These are phyloP conservation scores for Populus nigra DNA, from an alignment of 345 rosid genomes.

Conservation along the genomic window DNA sequence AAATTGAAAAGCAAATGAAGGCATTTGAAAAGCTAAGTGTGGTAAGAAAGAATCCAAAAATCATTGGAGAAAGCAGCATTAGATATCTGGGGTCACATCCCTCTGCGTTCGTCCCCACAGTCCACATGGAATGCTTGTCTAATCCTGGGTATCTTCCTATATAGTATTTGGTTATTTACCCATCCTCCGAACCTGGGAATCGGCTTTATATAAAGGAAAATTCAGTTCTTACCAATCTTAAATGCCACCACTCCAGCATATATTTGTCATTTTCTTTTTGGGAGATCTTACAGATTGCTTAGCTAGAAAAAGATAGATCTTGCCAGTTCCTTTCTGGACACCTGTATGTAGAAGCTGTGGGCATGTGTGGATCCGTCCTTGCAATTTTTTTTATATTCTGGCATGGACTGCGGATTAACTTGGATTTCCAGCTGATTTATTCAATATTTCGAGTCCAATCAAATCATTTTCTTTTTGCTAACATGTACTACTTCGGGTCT, in stretches of 20 bases:
- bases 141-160: neutral
- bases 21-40: neutral
- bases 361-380: neutral
- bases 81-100: conserved; percentile 20
- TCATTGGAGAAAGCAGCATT: conserved; percentile 18
- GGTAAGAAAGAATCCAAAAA: conserved; percentile 14
- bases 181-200: neutral
- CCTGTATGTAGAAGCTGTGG: conserved; percentile 20
- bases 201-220: neutral
- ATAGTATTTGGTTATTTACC: neutral
- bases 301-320: conserved; percentile 13
- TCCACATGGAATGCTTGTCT: conserved; percentile 18
- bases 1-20: neutral
- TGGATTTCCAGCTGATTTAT: neutral
- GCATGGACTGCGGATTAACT: neutral
- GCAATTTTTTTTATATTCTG: neutral
- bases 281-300: neutral
- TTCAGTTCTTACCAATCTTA: neutral
- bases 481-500: no score
- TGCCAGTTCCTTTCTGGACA: conserved; percentile 23
- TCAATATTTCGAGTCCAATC: neutral
- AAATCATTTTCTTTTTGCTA: neutral
- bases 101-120: conserved; percentile 7
- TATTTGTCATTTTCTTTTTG: neutral
- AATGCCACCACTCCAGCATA: neutral